Evolutionary conservation across 2,329 filamentous ascomycete genomes (phyloP).

Genomic region (Zasmidium citrigriseum): DNA sequence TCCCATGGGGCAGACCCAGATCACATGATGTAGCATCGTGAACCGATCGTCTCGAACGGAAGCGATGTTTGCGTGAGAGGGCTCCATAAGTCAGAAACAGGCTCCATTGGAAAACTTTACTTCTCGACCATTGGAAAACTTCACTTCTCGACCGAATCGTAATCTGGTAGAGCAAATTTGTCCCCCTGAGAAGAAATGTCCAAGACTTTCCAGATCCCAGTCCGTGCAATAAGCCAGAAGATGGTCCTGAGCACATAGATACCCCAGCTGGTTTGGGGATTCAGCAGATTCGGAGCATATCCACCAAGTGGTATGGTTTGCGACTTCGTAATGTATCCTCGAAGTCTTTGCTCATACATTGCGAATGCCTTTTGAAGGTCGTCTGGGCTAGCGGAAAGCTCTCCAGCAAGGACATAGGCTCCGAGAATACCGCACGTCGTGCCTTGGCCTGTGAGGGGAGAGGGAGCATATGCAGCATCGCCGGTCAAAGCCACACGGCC

Average conservation of each 20-base stretch:
- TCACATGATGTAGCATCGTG: neutral
- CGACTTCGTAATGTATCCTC: slow-evolving; percentile 23
- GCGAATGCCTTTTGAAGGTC: slow-evolving; percentile 22
- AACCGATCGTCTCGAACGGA: too few species aligned
- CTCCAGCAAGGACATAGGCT: slow-evolving; percentile 37
- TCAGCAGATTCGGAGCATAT: slow-evolving; percentile 20
- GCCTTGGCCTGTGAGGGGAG: slow-evolving; percentile 35
- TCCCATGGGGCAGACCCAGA: neutral
- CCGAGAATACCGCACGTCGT: slow-evolving; percentile 41
- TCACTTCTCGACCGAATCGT: neutral
- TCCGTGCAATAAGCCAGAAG: slow-evolving; percentile 21
- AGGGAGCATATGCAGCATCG: slow-evolving; percentile 43
- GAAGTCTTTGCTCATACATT: slow-evolving; percentile 23
- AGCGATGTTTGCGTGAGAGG: too few species aligned
- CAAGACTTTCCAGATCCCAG: slow-evolving; percentile 13
- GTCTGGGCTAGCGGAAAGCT: slow-evolving; percentile 15
- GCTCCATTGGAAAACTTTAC: too few species aligned
- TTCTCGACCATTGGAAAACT: too few species aligned
- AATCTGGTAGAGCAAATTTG: neutral
- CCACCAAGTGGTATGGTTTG: slow-evolving; percentile 34
- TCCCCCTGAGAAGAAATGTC: neutral
- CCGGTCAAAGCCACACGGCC: slow-evolving; percentile 40
- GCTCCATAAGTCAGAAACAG: too few species aligned
- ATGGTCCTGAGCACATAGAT: slow-evolving; percentile 25
- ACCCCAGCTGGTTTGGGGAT: slow-evolving; percentile 27